Conservation (phyloP, 1,284 basidiomycete species). For the Boletus mariae region DNA sequence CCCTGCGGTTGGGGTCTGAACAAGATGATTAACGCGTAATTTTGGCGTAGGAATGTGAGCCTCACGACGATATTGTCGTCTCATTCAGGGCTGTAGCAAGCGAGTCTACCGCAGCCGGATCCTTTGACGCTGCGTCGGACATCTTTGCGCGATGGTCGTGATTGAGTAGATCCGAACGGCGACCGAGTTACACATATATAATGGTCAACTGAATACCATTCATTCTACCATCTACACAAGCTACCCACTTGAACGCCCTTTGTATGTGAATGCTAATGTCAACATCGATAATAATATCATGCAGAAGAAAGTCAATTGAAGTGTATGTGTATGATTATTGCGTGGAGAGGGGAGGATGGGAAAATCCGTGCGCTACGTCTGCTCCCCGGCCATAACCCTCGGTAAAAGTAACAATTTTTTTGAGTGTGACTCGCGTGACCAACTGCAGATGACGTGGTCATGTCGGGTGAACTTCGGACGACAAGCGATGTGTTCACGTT, state of each 20-base stretch:
- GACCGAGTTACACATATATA: not conserved
- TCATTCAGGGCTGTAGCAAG: conserved; percentile 15
- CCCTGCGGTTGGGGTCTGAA: conserved; percentile 14
- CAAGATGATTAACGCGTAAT: not conserved
- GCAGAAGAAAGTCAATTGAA: conserved; percentile 24
- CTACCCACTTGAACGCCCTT: conserved; percentile 1
- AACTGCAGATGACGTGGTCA: conserved; percentile 6
- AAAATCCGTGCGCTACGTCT: conserved; percentile 40
- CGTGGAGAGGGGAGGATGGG: conserved; percentile 24
- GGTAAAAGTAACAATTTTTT: conserved; percentile 24
- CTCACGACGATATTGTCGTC: conserved; percentile 23
- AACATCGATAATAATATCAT: conserved; percentile 30
- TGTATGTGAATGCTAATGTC: conserved; percentile 13
- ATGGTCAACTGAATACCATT: conserved; percentile 1
- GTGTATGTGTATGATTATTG: conserved; percentile 31
- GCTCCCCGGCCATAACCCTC: conserved; percentile 32
- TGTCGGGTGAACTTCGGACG: conserved; percentile 2
- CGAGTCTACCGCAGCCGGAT: conserved; percentile 4
- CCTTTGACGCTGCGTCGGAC: conserved; percentile 10
- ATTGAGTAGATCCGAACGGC: not conserved
- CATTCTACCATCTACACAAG: conserved; percentile 8
- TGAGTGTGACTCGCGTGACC: not conserved
- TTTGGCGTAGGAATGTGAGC: not conserved
- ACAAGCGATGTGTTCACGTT: conserved; percentile 5
- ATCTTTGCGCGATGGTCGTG: conserved; percentile 2